Evolutionary conservation across 169 alveolate species (phyloP).

Genomic region (Neospora caninum): DNA sequence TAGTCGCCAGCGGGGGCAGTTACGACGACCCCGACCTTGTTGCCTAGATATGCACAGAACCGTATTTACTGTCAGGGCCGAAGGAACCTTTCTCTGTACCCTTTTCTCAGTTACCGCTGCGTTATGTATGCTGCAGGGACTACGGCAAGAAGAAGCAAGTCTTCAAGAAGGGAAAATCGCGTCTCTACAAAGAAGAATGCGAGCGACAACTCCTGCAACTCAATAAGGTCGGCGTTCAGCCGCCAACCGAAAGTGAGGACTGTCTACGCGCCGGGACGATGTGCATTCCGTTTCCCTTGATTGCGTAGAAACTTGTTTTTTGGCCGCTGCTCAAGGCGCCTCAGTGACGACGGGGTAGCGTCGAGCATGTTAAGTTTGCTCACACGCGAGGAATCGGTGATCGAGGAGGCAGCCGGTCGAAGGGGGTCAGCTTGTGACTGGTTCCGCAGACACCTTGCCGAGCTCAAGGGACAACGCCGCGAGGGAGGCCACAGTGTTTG

Average conservation of each 20-base stretch:
- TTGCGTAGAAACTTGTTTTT: too few relatives aligned
- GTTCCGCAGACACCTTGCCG: too few relatives aligned
- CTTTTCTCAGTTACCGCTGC: too few relatives aligned
- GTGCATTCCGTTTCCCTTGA: not conserved
- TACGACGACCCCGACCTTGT: too few relatives aligned
- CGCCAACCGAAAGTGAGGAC: conserved; percentile 50
- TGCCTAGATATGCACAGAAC: too few relatives aligned
- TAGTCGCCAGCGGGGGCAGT: too few relatives aligned
- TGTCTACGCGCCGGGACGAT: not conserved
- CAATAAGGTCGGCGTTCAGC: conserved; percentile 19
- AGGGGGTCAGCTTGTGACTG: not conserved
- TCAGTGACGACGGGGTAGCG: not conserved
- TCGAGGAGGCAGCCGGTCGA: not conserved
- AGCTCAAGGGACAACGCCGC: too few relatives aligned
- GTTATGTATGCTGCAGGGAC: conserved; percentile 35
- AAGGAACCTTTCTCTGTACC: too few relatives aligned
- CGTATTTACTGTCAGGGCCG: too few relatives aligned
- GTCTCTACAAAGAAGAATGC: not conserved
- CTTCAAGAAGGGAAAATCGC: conserved; percentile 56
- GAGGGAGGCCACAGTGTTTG: too few relatives aligned
- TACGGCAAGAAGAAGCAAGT: conserved; percentile 17
- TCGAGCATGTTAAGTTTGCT: not conserved
- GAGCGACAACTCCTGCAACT: conserved; percentile 9
- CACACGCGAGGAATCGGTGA: not conserved
- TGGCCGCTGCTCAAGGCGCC: too few relatives aligned